Evolutionary conservation across 371 early-diverging fungal genomes (phyloP).

Genomic region (Haplosporangium sp.): DNA sequence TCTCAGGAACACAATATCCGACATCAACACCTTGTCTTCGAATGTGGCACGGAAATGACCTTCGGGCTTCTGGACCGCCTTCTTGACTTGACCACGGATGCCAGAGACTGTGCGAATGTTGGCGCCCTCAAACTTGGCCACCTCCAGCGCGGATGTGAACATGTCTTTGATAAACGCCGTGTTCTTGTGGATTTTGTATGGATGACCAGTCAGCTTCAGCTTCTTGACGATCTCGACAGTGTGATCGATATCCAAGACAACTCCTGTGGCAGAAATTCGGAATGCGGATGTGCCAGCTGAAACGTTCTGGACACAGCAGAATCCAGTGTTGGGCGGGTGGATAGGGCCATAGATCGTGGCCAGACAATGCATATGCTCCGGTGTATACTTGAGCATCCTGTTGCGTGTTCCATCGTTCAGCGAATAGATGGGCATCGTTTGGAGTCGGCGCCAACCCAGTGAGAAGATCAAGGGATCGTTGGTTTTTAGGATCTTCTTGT

Average conservation of each 20-base stretch:
- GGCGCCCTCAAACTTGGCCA: slow-evolving; percentile 98
- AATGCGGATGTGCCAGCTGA: slow-evolving; percentile 81
- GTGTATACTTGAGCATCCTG: slow-evolving; percentile 98
- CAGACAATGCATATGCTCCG: slow-evolving; percentile 98
- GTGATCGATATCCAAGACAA: slow-evolving; percentile 93
- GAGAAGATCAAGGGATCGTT: slow-evolving; percentile 98
- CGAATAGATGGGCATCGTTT: slow-evolving; percentile 95
- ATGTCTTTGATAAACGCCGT: slow-evolving; percentile 99
- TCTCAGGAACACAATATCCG: slow-evolving; percentile 97
- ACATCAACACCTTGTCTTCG: slow-evolving; percentile 96
- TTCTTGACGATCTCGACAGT: slow-evolving; percentile 97
- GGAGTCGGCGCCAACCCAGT: slow-evolving; percentile 99
- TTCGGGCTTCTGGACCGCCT: slow-evolving; percentile 83
- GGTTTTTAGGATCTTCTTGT: slow-evolving; percentile 95
- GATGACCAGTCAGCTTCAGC: slow-evolving; percentile 97
- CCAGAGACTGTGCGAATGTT: slow-evolving; percentile 97
- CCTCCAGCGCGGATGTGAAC: slow-evolving; percentile 99
- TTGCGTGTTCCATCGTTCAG: slow-evolving; percentile 94
- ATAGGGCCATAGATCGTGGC: slow-evolving; percentile 94
- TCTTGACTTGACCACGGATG: slow-evolving; percentile 99
- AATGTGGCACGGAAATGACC: slow-evolving; percentile 99
- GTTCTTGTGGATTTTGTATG: slow-evolving; percentile 95
- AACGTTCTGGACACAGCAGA: slow-evolving; percentile 91
- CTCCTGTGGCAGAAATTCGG: slow-evolving; percentile 95
- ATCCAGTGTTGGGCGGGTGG: slow-evolving; percentile 95